These are phyloP conservation scores for Stephanodiscus triporus DNA, from an alignment of 108 stramenopile genomes.

Conservation along the genomic window DNA sequence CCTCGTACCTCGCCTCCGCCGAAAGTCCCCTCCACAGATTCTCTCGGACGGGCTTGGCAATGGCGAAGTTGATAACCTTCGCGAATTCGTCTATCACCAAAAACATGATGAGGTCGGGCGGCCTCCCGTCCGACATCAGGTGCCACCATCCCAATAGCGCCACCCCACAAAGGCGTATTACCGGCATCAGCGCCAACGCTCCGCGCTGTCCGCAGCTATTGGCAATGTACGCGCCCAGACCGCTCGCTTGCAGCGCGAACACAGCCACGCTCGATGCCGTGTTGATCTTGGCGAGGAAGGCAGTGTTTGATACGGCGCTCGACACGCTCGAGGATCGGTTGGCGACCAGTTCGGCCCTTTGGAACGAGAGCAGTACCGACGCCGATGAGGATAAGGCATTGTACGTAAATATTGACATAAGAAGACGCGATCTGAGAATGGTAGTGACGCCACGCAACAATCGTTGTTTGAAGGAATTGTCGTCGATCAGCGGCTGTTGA, in stretches of 20 bases:
- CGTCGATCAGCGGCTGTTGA: slow-evolving; percentile 50
- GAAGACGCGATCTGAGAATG: slow-evolving; percentile 79
- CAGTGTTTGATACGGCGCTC: slow-evolving; percentile 71
- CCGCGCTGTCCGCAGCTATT: slow-evolving; percentile 67
- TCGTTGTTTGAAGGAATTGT: slow-evolving; percentile 84
- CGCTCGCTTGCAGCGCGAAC: slow-evolving; percentile 82
- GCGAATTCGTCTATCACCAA: slow-evolving; percentile 87
- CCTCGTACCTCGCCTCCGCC: slow-evolving; percentile 89
- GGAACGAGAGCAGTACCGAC: slow-evolving; percentile 81
- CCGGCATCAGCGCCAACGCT: slow-evolving; percentile 81
- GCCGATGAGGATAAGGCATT: slow-evolving; percentile 89
- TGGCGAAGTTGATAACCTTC: slow-evolving; percentile 85
- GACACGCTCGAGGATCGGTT: slow-evolving; percentile 57
- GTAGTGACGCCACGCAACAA: slow-evolving; percentile 82
- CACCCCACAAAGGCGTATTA: slow-evolving; percentile 72
- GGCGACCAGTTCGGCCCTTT: slow-evolving; percentile 85
- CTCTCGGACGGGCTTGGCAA: slow-evolving; percentile 90
- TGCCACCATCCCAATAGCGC: slow-evolving; percentile 84
- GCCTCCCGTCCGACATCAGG: slow-evolving; percentile 59
- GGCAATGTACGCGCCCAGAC: slow-evolving; percentile 77
- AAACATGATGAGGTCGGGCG: slow-evolving; percentile 80
- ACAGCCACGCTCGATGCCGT: slow-evolving; percentile 80
- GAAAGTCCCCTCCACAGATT: slow-evolving; percentile 84
- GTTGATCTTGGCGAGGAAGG: slow-evolving; percentile 89
- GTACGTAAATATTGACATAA: slow-evolving; percentile 93